A percentile compares a stretch with the other conserved stretches of the same genome.
Conservation (phyloP, 495 filamentous ascomycete genomes). For the Aspergillus asperescens region DNA sequence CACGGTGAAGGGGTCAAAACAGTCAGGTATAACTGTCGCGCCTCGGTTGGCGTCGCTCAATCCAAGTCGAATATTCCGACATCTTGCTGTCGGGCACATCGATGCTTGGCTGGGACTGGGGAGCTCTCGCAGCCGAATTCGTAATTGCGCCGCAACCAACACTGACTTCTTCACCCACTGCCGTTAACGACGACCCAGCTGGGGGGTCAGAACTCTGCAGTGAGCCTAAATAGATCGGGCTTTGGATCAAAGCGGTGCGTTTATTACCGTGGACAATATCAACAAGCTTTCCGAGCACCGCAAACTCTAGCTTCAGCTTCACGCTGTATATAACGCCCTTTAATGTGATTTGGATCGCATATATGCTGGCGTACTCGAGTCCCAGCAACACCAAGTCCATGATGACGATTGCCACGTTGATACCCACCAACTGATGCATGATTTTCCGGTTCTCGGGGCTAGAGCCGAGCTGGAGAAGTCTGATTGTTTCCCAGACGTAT, state of each 20-base stretch:
- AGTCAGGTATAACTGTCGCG: no score
- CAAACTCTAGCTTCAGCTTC: constrained; percentile 61
- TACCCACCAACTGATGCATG: constrained; percentile 50
- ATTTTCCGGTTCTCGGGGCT: constrained; percentile 40
- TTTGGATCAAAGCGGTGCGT: constrained; percentile 24
- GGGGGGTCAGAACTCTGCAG: constrained; percentile 3
- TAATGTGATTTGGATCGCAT: constrained; percentile 50
- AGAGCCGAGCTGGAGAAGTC: constrained; percentile 45
- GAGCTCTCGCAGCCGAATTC: constrained; percentile 1
- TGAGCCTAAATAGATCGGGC: constrained; percentile 27
- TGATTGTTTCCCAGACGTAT: constrained; percentile 52
- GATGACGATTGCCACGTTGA: constrained; percentile 48
- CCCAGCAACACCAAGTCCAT: constrained; percentile 47
- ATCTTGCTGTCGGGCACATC: constrained; percentile 14
- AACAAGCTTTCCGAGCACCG: constrained; percentile 51
- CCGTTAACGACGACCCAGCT: constrained; percentile 1
- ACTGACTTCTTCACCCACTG: neutral
- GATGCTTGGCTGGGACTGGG: neutral
- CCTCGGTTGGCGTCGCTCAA: constrained; percentile 9
- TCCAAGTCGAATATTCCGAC: constrained; percentile 20
- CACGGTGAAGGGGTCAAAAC: no score
- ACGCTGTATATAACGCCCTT: constrained; percentile 59
- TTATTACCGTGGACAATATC: constrained; percentile 34
- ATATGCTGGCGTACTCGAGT: constrained; percentile 48
- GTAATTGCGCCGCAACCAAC: constrained; percentile 2